phyloP scores from a whole-genome alignment of 164 flowering plant species.

The Vitis rotundifolia region DNA sequence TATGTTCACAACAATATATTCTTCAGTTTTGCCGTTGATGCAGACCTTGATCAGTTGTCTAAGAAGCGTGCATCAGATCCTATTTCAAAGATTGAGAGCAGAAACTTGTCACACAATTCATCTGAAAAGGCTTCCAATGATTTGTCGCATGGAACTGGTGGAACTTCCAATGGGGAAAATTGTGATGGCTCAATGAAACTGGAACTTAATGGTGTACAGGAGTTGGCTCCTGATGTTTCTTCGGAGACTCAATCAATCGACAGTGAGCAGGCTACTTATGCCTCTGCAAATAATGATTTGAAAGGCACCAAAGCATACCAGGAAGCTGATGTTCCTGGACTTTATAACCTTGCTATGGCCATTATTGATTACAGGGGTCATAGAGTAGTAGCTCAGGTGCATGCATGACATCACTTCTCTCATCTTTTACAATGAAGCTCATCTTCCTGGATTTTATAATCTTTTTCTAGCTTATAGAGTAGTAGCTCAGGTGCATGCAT shows the following conservation, averaged over 20 bases:
- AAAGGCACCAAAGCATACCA: slow-evolving; percentile 96
- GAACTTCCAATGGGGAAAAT: slow-evolving; percentile 28
- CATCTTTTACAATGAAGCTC: not conserved
- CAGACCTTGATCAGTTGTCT: slow-evolving; percentile 71
- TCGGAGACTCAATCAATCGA: slow-evolving; percentile 71
- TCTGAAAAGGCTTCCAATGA: slow-evolving; percentile 32
- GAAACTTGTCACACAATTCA: slow-evolving; percentile 13
- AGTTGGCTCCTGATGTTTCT: slow-evolving; percentile 40
- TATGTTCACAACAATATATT: slow-evolving; percentile 99
- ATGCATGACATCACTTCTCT: not conserved
- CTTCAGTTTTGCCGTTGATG: slow-evolving; percentile 98
- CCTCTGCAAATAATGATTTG: slow-evolving; percentile 98
- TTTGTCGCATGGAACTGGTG: slow-evolving; percentile 17
- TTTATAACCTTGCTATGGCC: slow-evolving; percentile 98
- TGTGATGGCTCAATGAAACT: slow-evolving; percentile 23
- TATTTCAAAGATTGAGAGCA: slow-evolving; percentile 25
- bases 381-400: slow-evolving; percentile 97
- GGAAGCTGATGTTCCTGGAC: slow-evolving; percentile 96
- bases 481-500: slow-evolving; percentile 85
- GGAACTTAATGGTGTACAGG: slow-evolving; percentile 27
- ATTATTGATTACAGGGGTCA: slow-evolving; percentile 96
- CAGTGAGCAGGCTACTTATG: slow-evolving; percentile 98
- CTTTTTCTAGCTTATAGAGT: not conserved
- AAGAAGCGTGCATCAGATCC: slow-evolving; percentile 41
- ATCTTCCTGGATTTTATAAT: not conserved